Base-by-base conservation (phyloP, 1,139 yeast species). In the Lodderomyces oxycetoniae region DNA sequence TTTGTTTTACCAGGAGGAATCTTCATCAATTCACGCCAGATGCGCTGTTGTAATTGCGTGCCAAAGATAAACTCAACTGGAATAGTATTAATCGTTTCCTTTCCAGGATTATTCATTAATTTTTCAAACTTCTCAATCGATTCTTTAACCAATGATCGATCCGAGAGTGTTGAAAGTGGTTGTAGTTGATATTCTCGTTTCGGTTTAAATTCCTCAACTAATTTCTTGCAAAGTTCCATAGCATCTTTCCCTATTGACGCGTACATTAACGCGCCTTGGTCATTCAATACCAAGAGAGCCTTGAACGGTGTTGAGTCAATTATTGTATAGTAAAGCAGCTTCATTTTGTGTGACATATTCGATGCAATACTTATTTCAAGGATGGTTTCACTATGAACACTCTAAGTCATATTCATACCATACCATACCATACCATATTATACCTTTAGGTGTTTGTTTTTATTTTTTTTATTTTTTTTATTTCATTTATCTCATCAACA, bases 31-130 rank as follows among this genome's bases (percentile, higher is more conserved):
- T 42, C 37, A 6, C 39, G 26, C 61, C 61, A 55, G 9, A 55
- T 52, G 33, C 39, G 49, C 20, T 39, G 37, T 30, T 56, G 60
- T 9, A 54, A 38, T 11, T 42, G 30, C 1, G 61, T 54, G 3
- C 59, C 60, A 40, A 52, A 49, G 14, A 51, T 37, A n/a, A 51
- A 17, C 24, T 45, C 41, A 30, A 35, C 14, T 24, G 44, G 31
- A 31, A 43, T 24, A 34, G 38, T 13, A 31, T 31, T 12, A 7
- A 10, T 10, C n/a, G n/a, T n/a, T 10, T 29, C 12, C 36, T 36
- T 8, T 5, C 25, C 28, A 1, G 55, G 50, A 24, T 47, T 42
- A 14, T 44, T 39, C n/a, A 47, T 34, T 9, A 45, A 34, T 8
- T 29, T 28, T 20, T 33, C 34, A 30, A 45, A 49, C 2, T 37